Conservation (phyloP, 352 stramenopile genomes). For the Globisporangium nunn region DNA sequence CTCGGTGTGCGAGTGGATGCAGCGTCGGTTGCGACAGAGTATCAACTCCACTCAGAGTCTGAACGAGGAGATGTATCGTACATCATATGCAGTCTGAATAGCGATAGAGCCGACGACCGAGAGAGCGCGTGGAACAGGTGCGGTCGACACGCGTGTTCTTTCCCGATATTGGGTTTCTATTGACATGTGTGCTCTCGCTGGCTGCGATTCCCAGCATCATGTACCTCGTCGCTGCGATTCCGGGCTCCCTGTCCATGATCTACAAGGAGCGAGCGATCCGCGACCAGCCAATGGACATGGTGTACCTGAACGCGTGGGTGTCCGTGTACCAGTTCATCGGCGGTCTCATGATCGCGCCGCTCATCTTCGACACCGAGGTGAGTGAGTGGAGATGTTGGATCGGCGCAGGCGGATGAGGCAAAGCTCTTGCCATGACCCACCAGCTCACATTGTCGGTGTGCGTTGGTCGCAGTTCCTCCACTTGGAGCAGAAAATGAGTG, state of each 20-base stretch:
- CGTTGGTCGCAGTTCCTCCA: slow-evolving; percentile 32
- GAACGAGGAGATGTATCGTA: not conserved
- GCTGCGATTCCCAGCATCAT: slow-evolving; percentile 30
- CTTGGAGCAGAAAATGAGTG: slow-evolving; percentile 74
- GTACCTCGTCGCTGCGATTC: slow-evolving; percentile 72
- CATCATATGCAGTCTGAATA: slow-evolving; percentile 34
- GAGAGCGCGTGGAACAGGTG: slow-evolving; percentile 82
- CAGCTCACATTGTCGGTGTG: not conserved
- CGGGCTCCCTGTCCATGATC: slow-evolving; percentile 74
- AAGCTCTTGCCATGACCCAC: too few relatives aligned
- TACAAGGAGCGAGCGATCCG: slow-evolving; percentile 83
- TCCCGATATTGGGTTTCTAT: too few relatives aligned
- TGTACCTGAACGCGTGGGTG: slow-evolving; percentile 85
- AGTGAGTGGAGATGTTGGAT: too few relatives aligned
- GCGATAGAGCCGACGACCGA: slow-evolving; percentile 52
- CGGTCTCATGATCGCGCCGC: slow-evolving; percentile 64
- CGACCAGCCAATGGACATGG: slow-evolving; percentile 81
- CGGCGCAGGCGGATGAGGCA: too few relatives aligned
- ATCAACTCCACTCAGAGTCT: not conserved
- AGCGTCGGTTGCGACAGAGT: too few relatives aligned
- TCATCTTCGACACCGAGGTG: slow-evolving; percentile 78
- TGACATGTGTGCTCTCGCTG: not conserved
- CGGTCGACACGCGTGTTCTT: slow-evolving; percentile 2
- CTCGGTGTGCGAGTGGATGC: not conserved
- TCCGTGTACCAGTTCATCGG: slow-evolving; percentile 82